Evolutionary conservation across 2,329 filamentous ascomycete species (phyloP), one percentile per base, ranked within the genome.

Genomic region (Pseudocercospora pini-densiflorae): DNA sequence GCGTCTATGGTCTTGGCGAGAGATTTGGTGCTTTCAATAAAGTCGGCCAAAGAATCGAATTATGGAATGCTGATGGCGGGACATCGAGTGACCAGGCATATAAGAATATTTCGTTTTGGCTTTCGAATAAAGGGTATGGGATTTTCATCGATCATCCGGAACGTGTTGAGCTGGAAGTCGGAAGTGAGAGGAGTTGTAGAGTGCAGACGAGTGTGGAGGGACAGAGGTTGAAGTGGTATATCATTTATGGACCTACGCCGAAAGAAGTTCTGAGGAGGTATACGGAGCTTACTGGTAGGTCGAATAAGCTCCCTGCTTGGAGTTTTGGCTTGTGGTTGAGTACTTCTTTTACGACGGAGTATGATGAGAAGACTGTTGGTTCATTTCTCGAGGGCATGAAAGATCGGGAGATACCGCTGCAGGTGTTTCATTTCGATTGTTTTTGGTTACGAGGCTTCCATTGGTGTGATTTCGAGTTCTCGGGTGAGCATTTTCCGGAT

Each of bases 361-460:
- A 92, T 74, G 88, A 90, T 68, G 90, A 92, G 77, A 77, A 83
- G 21, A 92, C 90, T 0, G 90, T 92, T 27, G 87, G 82, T 54
- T 83, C 83, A 9, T 92, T 92, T 77, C 83, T 92, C 23, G 86
- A 90, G 71, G 89, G 89, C 10, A 92, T 92, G 87, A 85, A 84
- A 68, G 81, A 85, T 58, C 85, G 88, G 1, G 84, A 86, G 54
- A 90, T 89, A 16, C 87, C 88, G 0, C 84, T 92, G 1, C 87
- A 90, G 43, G 89, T 92, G 2, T 92, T 92, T 77, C 90, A 92
- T 77, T 92, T 90, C 70, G 90, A 92, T 75, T 91, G 88, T 77
- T 92, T 92, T 83, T 92, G 90, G 90, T 88, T 92, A 83, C 88
- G 89, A 68, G 88, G 87, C 1, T 92, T 91, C 75, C 87, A 88